These are phyloP conservation scores for Wallacemonas rigidus DNA, from an alignment of 208 protist genomes.

Conservation along the genomic window DNA sequence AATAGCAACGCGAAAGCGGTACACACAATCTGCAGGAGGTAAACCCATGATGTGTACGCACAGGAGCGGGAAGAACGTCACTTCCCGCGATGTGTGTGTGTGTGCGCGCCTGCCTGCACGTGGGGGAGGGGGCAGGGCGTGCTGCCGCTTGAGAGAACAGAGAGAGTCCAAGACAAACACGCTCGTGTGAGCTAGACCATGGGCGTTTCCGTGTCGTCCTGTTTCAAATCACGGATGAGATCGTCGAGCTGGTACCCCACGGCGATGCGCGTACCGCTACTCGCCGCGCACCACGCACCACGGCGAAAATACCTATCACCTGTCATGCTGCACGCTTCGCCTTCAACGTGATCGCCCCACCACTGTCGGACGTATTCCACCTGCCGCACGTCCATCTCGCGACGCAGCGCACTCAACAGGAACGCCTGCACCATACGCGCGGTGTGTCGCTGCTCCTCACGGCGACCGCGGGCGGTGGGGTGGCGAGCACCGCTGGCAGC, in stretches of 20 bases:
- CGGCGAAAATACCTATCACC: neutral
- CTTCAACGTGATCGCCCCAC: neutral
- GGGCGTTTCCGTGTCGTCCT: neutral
- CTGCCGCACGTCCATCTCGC: neutral
- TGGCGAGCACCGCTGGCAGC: too few relatives aligned
- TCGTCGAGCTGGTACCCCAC: neutral
- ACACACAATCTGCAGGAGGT: too few relatives aligned
- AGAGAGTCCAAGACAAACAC: neutral
- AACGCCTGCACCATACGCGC: slow-evolving; percentile 4
- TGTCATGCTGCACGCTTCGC: neutral
- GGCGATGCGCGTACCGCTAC: neutral
- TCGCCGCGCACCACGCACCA: neutral
- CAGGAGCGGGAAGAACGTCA: too few relatives aligned
- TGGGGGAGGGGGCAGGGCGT: too few relatives aligned
- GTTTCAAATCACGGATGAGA: neutral
- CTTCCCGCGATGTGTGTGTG: too few relatives aligned
- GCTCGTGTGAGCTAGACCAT: too few relatives aligned
- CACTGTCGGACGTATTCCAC: neutral
- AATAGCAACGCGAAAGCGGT: neutral
- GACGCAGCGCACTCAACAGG: slow-evolving; percentile 4
- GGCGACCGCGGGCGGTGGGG: neutral
- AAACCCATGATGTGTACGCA: too few relatives aligned
- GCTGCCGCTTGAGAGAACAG: too few relatives aligned
- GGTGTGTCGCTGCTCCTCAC: slow-evolving; percentile 3
- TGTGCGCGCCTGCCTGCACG: too few relatives aligned